These are phyloP conservation scores for Penicillium pulvis DNA, from an alignment of 495 filamentous ascomycete species.

Conservation along the genomic window DNA sequence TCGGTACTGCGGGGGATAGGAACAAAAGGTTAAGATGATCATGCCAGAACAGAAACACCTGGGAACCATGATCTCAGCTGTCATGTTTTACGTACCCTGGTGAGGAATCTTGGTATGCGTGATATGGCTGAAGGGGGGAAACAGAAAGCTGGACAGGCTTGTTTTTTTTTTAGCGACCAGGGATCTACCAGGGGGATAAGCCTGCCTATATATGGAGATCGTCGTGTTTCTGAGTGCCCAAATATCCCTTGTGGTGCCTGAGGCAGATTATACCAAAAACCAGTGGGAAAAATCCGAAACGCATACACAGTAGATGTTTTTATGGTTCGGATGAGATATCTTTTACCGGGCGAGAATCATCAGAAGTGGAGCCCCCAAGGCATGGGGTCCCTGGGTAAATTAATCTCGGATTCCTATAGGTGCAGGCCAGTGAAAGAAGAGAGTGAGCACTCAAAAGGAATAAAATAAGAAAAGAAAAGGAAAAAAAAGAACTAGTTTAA, in stretches of 20 bases:
- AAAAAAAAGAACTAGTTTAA: not conserved
- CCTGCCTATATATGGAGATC: constrained; percentile 12
- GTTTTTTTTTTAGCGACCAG: constrained; percentile 4
- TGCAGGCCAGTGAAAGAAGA: not conserved
- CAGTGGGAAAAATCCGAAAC: not conserved
- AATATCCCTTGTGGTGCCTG: constrained; percentile 17
- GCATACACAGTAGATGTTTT: not conserved
- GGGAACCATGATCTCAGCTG: constrained; percentile 13
- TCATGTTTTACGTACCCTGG: constrained; percentile 25
- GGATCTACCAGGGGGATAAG: constrained; percentile 13
- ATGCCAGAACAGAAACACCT: constrained; percentile 27
- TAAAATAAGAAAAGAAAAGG: not conserved
- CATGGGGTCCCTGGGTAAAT: constrained; percentile 5
- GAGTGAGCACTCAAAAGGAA: not conserved
- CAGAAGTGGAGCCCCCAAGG: constrained; percentile 7
- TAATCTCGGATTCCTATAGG: constrained; percentile 5
- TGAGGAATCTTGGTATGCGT: constrained; percentile 19
- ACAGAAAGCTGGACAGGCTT: not conserved
- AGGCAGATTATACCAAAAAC: constrained; percentile 10
- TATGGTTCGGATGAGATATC: constrained; percentile 10
- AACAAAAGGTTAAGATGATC: constrained; percentile 19
- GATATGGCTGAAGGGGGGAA: constrained; percentile 8
- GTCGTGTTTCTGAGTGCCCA: not conserved
- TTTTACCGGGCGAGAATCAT: constrained; percentile 4
- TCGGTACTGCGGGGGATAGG: constrained; percentile 5